A percentile compares a stretch with the other conserved stretches of the same genome.
Evolutionary conservation across 495 filamentous ascomycete species (phyloP).

Genomic region (Annulohypoxylon nitens): DNA sequence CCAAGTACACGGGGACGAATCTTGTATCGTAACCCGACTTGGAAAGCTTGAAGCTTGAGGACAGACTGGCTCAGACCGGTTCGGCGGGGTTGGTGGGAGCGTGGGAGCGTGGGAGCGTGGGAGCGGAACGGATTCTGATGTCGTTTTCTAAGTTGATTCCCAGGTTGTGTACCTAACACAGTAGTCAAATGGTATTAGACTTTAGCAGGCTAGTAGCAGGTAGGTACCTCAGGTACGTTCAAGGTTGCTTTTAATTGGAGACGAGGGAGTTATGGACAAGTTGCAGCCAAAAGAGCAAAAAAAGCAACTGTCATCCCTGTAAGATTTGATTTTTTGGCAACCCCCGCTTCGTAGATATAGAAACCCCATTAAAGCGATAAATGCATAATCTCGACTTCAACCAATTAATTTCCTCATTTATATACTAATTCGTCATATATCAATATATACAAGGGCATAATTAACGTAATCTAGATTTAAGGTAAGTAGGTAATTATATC

Average conservation of each 20-base stretch:
- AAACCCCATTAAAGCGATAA: background rate
- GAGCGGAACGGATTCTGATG: slow-evolving; percentile 24
- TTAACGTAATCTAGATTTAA: background rate
- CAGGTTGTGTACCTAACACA: slow-evolving; percentile 9
- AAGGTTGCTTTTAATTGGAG: slow-evolving; percentile 1
- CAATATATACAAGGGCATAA: too few species aligned
- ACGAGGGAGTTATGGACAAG: slow-evolving; percentile 34
- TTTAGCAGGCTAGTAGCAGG: slow-evolving; percentile 1
- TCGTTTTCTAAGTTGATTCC: slow-evolving; percentile 12
- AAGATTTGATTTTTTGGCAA: background rate
- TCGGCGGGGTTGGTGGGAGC: slow-evolving; percentile 29
- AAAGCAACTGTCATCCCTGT: slow-evolving; percentile 13
- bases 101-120: slow-evolving; percentile 8
- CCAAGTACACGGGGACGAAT: background rate
- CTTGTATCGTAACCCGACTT: slow-evolving; percentile 2
- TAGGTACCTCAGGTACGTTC: background rate
- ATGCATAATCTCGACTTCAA: background rate
- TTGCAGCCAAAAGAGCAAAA: slow-evolving; percentile 32
- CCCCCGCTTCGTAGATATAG: background rate
- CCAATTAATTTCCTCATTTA: background rate
- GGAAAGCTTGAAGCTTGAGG: slow-evolving; percentile 21
- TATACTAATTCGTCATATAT: background rate
- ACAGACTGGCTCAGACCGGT: slow-evolving; percentile 39
- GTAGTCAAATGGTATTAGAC: background rate
- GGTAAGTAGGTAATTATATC: too few species aligned